Conservation (phyloP, 306 rosid species). For the Begonia peltatifolia region DNA sequence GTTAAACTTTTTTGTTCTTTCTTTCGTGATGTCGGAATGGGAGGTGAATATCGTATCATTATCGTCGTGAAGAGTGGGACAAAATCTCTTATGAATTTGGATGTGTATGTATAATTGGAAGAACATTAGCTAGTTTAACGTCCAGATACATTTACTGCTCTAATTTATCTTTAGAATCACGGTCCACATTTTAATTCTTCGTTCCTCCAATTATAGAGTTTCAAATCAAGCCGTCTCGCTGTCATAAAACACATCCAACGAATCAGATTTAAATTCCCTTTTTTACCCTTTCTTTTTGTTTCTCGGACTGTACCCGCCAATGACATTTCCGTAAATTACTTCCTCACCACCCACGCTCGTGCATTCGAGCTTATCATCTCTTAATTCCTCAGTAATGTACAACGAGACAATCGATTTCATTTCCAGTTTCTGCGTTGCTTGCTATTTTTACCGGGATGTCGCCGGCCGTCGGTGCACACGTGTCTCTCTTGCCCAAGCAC, state of each 20-base stretch:
- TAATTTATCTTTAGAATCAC: not conserved
- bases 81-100: no score
- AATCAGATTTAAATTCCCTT: not conserved
- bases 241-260: no score
- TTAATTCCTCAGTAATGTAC: not conserved
- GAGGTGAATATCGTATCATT: no score
- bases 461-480: constrained; percentile 26
- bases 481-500: constrained; percentile 31
- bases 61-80: no score
- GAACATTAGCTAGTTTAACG: not conserved
- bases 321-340: constrained; percentile 19
- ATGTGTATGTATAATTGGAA: not conserved
- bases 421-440: not conserved
- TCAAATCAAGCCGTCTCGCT: no score
- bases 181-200: no score
- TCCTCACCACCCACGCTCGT: not conserved
- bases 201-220: no score
- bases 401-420: not conserved
- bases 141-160: constrained; percentile 4
- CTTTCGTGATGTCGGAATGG: no score
- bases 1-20: no score
- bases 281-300: not conserved
- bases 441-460: constrained; percentile 27
- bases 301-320: not conserved
- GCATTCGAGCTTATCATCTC: not conserved